A percentile compares a stretch with the other conserved stretches of the same genome.
phyloP scores from a whole-genome alignment of 768 basidiomycete genomes.

The Leucocoprinus sp. region DNA sequence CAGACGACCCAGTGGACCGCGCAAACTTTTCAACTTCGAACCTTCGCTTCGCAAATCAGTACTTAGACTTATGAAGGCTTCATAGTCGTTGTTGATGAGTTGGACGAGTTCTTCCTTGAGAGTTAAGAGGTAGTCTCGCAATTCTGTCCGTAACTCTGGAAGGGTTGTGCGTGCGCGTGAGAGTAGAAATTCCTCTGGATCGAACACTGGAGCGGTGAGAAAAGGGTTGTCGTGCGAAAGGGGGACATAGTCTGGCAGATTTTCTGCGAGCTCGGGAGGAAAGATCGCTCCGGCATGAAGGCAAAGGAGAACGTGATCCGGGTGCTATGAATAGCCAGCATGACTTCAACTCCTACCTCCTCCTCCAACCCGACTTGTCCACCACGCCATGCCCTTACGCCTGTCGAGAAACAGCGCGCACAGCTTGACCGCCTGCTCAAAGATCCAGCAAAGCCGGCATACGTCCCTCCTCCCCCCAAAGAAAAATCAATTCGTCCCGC shows the following conservation, averaged over 20 bases:
- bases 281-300: no score
- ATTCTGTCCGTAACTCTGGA: constrained; percentile 78
- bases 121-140: constrained; percentile 74
- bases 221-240: constrained; percentile 76
- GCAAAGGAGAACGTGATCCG: not conserved
- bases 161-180: constrained; percentile 80
- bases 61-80: constrained; percentile 93
- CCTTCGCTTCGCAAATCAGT: constrained; percentile 88
- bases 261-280: constrained; percentile 13
- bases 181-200: constrained; percentile 82
- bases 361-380: constrained; percentile 15
- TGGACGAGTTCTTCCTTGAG: constrained; percentile 92
- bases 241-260: constrained; percentile 59
- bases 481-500: constrained; percentile 76
- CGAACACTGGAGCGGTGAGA: constrained; percentile 60
- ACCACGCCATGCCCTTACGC: constrained; percentile 42
- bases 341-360: constrained; percentile 7
- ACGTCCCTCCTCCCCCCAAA: constrained; percentile 72
- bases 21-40: constrained; percentile 56
- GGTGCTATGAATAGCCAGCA: not conserved
- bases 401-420: constrained; percentile 43
- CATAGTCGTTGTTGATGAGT: constrained; percentile 97
- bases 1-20: constrained; percentile 56
- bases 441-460: constrained; percentile 78
- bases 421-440: constrained; percentile 87